Evolutionary conservation across 441 rosid species (phyloP).

Genomic region (Rhodomyrtus psidioides): DNA sequence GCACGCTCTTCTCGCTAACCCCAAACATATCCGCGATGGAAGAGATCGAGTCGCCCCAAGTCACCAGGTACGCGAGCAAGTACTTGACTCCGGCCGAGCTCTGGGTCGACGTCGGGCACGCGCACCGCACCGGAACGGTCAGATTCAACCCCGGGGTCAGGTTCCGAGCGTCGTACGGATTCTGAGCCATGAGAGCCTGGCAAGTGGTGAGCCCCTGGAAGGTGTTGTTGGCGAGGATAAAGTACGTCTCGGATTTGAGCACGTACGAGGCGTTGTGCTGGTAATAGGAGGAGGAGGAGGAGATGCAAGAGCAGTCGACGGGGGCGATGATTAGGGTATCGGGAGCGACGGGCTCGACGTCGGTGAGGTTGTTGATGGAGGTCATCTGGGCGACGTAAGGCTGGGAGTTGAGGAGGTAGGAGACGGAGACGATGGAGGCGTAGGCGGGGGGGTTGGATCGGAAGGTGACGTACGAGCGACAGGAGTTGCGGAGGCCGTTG

Average conservation of each 20-base stretch:
- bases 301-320: constrained; percentile 55
- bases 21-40: constrained; percentile 39
- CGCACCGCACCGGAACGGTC: constrained; percentile 67
- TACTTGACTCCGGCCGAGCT: constrained; percentile 36
- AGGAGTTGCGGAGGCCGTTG: constrained; percentile 39
- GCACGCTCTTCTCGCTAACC: constrained; percentile 22
- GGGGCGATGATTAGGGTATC: constrained; percentile 41
- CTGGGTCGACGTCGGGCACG: constrained; percentile 67
- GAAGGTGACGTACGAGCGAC: constrained; percentile 75
- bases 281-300: constrained; percentile 29
- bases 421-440: constrained; percentile 30
- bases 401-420: constrained; percentile 31
- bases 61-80: constrained; percentile 46
- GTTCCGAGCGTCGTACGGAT: constrained; percentile 16
- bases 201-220: constrained; percentile 88
- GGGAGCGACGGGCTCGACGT: constrained; percentile 23
- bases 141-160: constrained; percentile 21
- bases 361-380: constrained; percentile 51
- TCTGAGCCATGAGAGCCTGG: constrained; percentile 63
- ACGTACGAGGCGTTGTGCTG: constrained; percentile 62
- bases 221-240: constrained; percentile 52
- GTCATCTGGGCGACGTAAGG: constrained; percentile 26
- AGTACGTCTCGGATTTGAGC: constrained; percentile 42
- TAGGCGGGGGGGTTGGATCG: constrained; percentile 40
- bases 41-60: constrained; percentile 29